Evolutionary conservation across 345 rosid species (phyloP), one percentile per base, ranked within the genome.

Genomic region (Eucalyptus camaldulensis): DNA sequence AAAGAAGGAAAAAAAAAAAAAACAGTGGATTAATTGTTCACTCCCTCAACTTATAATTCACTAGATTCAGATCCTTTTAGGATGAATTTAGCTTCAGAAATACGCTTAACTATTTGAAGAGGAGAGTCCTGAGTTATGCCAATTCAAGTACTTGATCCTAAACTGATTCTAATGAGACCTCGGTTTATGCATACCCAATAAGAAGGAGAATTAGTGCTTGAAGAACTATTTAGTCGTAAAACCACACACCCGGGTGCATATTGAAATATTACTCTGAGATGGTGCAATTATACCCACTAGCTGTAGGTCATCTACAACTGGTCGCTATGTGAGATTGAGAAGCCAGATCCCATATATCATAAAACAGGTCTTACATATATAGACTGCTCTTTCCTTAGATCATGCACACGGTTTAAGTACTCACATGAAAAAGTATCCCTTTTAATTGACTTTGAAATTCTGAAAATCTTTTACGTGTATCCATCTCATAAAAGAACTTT

Each of bases 341-440:
- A 51, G 62, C 43, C 58, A 51, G 65, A 50, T 47, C 56, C 29
- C 51, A 85, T 49, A 43, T 85, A 51, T 45, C 62, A 50, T 86
- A 37, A 56, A 86, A 49, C 47, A 86, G 58, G 53, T 33, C 24
- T 50, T 50, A 31, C 60, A 80, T 31, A 29, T 43, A 40, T 58
- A 31, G 86, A 86, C 47, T 76, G 17, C 27, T 65, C 44, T 25
- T 45, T 12, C 33, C 49, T 45, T 22, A 58, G 49, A 60, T 87
- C 80, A 85, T 7, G 27, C 27, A 85, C 9, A 54, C 22, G 47
- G 92, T 88, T 17, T 80, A 45, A 87, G 40, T 88, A 92, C 99
- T 94, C 93, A 97, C 99, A 89, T 97, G 99, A 89, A 97, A 97
- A 90, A 97, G 96, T 92, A 97, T 97, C 89, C 98, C 99, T 90